phyloP scores from a whole-genome alignment of 306 rosid species.

The Malus fusca region DNA sequence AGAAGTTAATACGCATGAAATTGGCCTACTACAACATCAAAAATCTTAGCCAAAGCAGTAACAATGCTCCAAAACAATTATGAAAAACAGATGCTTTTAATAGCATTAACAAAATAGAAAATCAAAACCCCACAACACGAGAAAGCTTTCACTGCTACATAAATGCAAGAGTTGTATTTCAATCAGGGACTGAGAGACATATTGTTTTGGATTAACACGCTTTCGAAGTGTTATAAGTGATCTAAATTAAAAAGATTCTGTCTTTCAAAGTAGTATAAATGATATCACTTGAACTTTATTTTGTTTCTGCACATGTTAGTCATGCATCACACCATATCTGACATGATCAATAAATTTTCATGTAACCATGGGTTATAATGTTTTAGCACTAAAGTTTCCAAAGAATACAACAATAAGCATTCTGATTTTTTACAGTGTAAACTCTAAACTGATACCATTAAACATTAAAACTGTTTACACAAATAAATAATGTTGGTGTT shows the following conservation, averaged over 20 bases:
- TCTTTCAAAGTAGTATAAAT: background rate
- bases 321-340: background rate
- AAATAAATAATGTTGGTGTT: background rate
- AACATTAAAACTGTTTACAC: background rate
- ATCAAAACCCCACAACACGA: background rate
- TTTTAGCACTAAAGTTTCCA: background rate
- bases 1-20: background rate
- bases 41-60: background rate
- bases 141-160: background rate
- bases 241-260: background rate
- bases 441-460: background rate
- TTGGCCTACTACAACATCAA: background rate
- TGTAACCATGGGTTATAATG: background rate
- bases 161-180: background rate
- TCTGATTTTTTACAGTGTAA: background rate
- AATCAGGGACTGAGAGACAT: background rate
- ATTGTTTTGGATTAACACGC: background rate
- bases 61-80: background rate
- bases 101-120: background rate
- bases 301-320: background rate
- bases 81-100: background rate
- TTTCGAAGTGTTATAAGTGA: background rate
- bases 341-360: background rate
- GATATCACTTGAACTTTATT: background rate
- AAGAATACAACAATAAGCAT: background rate